Percentiles rank a stretch among this genome's conserved stretches.
phyloP scores from a whole-genome alignment of 495 filamentous ascomycete genomes.

The Penicillium waksmanii region DNA sequence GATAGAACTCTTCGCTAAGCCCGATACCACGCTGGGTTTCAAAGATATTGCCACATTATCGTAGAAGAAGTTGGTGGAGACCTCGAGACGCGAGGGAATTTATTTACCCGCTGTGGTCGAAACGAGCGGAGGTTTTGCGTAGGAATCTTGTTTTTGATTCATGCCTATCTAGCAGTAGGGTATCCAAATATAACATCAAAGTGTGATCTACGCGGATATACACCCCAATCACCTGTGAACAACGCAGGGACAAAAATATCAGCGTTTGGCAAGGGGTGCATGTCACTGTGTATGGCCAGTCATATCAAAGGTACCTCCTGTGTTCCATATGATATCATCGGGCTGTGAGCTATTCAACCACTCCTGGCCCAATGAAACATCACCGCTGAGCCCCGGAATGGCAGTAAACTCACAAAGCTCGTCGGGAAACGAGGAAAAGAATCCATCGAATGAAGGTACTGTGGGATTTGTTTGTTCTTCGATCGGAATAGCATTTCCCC shows the following conservation, averaged over 20 bases:
- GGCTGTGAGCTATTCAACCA: neutral
- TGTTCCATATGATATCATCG: neutral
- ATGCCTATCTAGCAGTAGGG: neutral
- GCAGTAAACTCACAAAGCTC: conserved; percentile 22
- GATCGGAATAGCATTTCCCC: neutral
- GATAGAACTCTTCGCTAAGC: neutral
- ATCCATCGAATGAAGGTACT: conserved; percentile 22
- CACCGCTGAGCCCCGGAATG: conserved; percentile 12
- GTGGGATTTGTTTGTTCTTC: neutral
- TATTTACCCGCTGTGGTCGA: too few relatives aligned
- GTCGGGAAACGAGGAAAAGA: conserved; percentile 25
- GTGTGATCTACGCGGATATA: neutral
- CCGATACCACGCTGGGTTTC: neutral
- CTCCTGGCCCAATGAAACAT: neutral
- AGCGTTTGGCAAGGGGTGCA: neutral
- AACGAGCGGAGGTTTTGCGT: too few relatives aligned
- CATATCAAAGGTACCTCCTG: neutral
- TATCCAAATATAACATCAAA: neutral
- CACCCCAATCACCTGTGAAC: neutral
- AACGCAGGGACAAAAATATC: neutral
- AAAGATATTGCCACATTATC: neutral
- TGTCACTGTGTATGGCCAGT: neutral
- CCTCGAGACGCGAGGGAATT: too few relatives aligned
- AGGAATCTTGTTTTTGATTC: too few relatives aligned
- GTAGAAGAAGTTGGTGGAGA: too few relatives aligned